Evolutionary conservation across 2,329 filamentous ascomycete species (phyloP).

Genomic region (Cytospora leucostoma): DNA sequence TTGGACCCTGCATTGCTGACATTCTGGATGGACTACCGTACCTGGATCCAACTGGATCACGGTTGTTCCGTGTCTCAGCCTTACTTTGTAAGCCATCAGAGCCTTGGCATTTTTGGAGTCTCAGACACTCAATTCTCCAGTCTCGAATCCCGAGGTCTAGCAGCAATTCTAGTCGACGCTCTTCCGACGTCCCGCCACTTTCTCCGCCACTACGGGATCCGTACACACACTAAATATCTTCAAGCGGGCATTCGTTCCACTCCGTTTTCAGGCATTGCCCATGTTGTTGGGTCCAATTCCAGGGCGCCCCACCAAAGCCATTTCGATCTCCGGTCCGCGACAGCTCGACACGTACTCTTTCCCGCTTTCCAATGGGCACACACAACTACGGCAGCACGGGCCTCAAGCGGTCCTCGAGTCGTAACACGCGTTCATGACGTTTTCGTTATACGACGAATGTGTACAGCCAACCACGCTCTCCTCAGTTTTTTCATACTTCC

Average conservation of each 20-base stretch:
- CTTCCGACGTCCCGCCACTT: not conserved
- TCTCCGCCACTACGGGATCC: not conserved
- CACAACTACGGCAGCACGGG: slow-evolving; percentile 1
- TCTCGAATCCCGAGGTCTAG: not conserved
- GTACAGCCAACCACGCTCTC: not conserved
- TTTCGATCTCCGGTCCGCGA: slow-evolving; percentile 7
- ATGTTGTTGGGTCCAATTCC: not conserved
- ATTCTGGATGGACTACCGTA: not conserved
- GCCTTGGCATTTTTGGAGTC: not conserved
- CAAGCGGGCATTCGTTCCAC: not conserved
- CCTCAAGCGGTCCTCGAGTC: not conserved
- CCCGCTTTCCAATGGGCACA: not conserved
- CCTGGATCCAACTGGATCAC: not conserved
- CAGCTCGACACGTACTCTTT: not conserved
- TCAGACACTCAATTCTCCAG: not conserved
- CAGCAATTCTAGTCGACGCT: not conserved
- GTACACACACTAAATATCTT: not conserved
- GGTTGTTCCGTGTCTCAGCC: not conserved
- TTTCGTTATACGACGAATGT: not conserved
- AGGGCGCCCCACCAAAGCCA: slow-evolving; percentile 5
- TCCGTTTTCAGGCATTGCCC: not conserved
- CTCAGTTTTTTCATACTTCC: not conserved
- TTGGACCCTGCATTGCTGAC: not conserved
- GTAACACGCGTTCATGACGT: slow-evolving; percentile 15
- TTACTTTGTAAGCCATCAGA: not conserved